Evolutionary conservation across 2,329 filamentous ascomycete species (phyloP).

Genomic region (Fusarium solani-melongenae): DNA sequence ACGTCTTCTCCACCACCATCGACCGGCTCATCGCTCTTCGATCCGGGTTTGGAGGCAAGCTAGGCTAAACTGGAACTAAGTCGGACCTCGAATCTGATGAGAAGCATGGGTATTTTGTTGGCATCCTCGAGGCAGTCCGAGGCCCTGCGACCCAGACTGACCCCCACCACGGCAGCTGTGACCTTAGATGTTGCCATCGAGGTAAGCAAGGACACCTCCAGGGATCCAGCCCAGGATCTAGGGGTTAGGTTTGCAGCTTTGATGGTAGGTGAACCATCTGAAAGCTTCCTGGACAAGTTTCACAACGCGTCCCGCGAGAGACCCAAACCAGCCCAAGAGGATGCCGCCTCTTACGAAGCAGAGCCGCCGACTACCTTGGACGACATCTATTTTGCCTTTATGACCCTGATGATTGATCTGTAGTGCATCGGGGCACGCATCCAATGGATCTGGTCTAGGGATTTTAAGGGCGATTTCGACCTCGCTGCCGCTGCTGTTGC

Average conservation of each 20-base stretch:
- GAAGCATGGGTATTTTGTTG: conserved; percentile 49
- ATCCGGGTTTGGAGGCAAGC: conserved; percentile 38
- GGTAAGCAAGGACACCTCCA: conserved; percentile 49
- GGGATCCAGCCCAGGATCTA: background rate
- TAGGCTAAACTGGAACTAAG: conserved; percentile 27
- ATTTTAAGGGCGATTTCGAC: conserved; percentile 42
- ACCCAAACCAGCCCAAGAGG: background rate
- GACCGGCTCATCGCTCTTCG: conserved; percentile 52
- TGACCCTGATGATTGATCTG: conserved; percentile 46
- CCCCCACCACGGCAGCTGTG: background rate
- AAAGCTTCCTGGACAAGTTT: conserved; percentile 44
- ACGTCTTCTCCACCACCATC: conserved; percentile 46
- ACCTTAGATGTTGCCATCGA: background rate
- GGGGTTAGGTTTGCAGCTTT: background rate
- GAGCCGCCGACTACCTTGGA: conserved; percentile 40
- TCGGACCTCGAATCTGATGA: conserved; percentile 37
- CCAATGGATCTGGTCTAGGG: conserved; percentile 38
- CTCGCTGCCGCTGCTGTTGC: conserved; percentile 49
- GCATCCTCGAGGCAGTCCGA: conserved; percentile 49
- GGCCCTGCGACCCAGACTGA: conserved; percentile 40
- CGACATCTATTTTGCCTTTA: conserved; percentile 44
- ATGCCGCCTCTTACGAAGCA: conserved; percentile 44
- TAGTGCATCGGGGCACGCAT: conserved; percentile 44
- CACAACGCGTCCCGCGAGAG: conserved; percentile 23
- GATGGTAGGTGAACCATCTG: background rate